Evolutionary conservation across 2,329 filamentous ascomycete species (phyloP).

Genomic region (Trichoderma hamatum): DNA sequence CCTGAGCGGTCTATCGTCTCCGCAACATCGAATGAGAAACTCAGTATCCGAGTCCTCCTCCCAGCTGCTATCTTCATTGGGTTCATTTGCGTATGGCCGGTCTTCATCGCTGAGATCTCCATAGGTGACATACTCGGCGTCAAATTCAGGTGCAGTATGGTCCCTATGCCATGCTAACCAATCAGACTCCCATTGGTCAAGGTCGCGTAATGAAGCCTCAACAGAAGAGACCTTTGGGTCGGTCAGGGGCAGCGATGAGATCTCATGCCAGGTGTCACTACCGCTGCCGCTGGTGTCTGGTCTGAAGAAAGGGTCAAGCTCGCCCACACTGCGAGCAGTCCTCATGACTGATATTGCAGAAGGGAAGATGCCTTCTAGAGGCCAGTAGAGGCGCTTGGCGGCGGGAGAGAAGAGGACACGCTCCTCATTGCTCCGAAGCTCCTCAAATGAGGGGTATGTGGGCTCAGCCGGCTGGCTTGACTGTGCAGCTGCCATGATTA

Average conservation of each 20-base stretch:
- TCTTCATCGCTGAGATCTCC: conserved; percentile 11
- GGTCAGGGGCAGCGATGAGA: conserved; percentile 3
- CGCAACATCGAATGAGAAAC: conserved; percentile 16
- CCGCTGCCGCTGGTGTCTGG: not conserved
- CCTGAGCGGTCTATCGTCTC: conserved; percentile 1
- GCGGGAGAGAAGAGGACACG: conserved; percentile 2
- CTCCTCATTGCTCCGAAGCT: conserved; percentile 8
- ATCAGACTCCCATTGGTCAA: conserved; percentile 10
- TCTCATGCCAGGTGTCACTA: conserved; percentile 3
- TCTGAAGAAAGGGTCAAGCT: not conserved
- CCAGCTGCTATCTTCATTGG: conserved; percentile 1
- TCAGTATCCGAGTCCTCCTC: not conserved
- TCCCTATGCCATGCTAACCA: conserved; percentile 16
- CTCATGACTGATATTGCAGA: not conserved
- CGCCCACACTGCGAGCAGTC: not conserved
- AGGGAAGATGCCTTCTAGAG: conserved; percentile 11
- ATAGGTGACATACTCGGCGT: not conserved
- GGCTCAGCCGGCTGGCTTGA: not conserved
- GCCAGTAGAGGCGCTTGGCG: conserved; percentile 11
- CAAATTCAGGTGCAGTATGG: not conserved
- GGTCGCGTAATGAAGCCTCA: conserved; percentile 10
- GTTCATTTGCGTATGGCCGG: conserved; percentile 3
- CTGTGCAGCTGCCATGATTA: not conserved
- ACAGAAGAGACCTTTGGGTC: conserved; percentile 13
- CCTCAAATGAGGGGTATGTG: not conserved